Base-by-base conservation (phyloP, 148 eudicot species). In the Arbutus unedo region DNA sequence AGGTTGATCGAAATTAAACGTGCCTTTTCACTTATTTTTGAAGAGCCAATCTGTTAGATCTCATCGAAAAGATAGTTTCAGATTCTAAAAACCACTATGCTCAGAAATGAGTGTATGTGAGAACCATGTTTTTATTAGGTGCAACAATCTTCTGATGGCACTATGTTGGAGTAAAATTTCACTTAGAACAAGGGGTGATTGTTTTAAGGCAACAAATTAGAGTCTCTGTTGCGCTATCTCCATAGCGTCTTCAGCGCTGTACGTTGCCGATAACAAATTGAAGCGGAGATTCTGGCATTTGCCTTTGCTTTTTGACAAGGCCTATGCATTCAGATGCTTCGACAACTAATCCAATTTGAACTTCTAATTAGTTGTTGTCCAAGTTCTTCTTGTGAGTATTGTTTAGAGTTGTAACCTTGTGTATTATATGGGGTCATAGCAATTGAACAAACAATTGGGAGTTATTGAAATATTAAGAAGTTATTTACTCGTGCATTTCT, bases 141-240 rank as follows among this genome's bases (percentile, higher is more conserved):
- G 70, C 23, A 64, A 9, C 1, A 21, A 41, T 64, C 9, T 64
- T 64, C 4, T 0, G 14, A 8, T 10, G 70, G 8, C 23, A 23
- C 41, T 13, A 31, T 31, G 41, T 64, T 21, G 70, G 41, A 64
- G 38, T 31, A 64, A 64, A 64, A 23, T 64, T 5, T 64, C 38
- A 23, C 70, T 23, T 10, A 66, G 38, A 31, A 31, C 38, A 31
- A 31, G 38, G 54, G 54, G 10, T 50, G 54, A 50, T 14, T 3
- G n/a, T 64, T 49, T 60, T 8, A 73, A 50, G 86, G 83, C 86
- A 84, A 84, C 80, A 84, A 84, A 80, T 80, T 84, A 84, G 83
- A 84, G 86, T 84, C 86, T 84, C 83, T 84, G 86, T 44, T 66
- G 80, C 21, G 76, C 83, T 81, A 3, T 64, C 2, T 74, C 4